A percentile compares a stretch with the other conserved stretches of the same genome.
phyloP scores from a whole-genome alignment of 108 stramenopile genomes.

The Pseudonitzschia multiseries region DNA sequence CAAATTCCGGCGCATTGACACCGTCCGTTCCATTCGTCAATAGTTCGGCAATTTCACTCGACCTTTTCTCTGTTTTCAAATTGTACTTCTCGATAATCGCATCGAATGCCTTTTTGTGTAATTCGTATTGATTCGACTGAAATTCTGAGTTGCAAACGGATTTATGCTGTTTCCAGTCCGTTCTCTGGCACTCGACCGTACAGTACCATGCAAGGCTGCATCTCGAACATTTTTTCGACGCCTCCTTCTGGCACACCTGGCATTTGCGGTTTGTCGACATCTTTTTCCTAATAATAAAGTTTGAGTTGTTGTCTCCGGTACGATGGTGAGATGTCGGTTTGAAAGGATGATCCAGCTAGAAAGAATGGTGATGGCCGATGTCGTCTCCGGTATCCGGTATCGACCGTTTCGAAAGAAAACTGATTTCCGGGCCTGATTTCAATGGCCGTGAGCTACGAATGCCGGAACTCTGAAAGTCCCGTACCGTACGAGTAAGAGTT shows the following conservation, averaged over 20 bases:
- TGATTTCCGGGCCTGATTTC: too few species aligned
- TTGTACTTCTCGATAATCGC: slow-evolving; percentile 57
- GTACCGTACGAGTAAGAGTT: too few species aligned
- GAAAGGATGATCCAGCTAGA: too few species aligned
- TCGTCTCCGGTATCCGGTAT: too few species aligned
- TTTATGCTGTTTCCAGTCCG: slow-evolving; percentile 46
- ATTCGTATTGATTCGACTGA: slow-evolving; percentile 53
- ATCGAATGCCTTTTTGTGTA: slow-evolving; percentile 75
- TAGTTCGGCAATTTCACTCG: slow-evolving; percentile 55
- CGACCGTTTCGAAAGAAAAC: too few species aligned
- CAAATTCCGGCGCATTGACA: slow-evolving; percentile 62
- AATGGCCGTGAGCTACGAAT: too few species aligned
- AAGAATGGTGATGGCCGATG: too few species aligned
- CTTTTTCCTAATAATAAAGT: not conserved
- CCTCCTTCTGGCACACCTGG: slow-evolving; percentile 12
- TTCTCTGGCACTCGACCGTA: slow-evolving; percentile 9
- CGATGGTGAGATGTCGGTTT: too few species aligned
- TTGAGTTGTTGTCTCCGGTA: too few species aligned
- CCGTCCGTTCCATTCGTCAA: slow-evolving; percentile 37
- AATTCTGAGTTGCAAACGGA: slow-evolving; percentile 43
- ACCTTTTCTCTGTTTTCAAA: slow-evolving; percentile 44
- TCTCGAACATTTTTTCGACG: slow-evolving; percentile 9
- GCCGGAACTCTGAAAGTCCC: too few species aligned
- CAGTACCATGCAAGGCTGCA: slow-evolving; percentile 10
- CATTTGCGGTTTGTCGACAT: not conserved